phyloP scores from a whole-genome alignment of 371 early-diverging fungal genomes.

The Mucor circinelloides region DNA sequence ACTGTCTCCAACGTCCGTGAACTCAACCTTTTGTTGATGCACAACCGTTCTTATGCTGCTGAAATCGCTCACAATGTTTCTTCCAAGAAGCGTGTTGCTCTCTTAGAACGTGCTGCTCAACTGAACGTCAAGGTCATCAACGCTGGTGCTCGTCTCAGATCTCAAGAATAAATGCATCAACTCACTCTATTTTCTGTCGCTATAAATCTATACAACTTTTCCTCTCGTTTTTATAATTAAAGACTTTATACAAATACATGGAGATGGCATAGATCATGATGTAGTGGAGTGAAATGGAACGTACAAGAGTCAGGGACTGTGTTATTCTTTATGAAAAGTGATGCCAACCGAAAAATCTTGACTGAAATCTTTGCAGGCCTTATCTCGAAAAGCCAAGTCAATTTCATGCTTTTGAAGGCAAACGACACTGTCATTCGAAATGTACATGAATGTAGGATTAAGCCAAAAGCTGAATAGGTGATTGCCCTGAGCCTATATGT shows the following conservation, averaged over 20 bases:
- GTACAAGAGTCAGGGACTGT: not conserved
- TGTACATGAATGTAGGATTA: constrained; percentile 51
- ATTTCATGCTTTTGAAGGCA: constrained; percentile 42
- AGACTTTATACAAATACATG: not conserved
- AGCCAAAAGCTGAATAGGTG: constrained; percentile 40
- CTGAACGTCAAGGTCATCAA: constrained; percentile 98
- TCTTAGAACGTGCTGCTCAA: constrained; percentile 97
- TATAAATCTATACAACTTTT: not conserved
- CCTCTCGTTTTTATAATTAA: not conserved
- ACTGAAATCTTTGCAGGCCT: constrained; percentile 19
- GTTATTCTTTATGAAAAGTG: constrained; percentile 14
- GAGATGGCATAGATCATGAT: not conserved
- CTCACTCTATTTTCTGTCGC: not conserved
- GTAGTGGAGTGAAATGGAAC: too few species aligned
- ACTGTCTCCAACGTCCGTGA: constrained; percentile 94
- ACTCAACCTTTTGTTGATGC: constrained; percentile 97
- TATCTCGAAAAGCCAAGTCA: constrained; percentile 32
- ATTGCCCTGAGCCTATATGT: constrained; percentile 5
- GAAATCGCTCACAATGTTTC: constrained; percentile 99
- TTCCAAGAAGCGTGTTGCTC: constrained; percentile 96
- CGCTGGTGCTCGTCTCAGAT: constrained; percentile 94
- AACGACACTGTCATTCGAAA: constrained; percentile 23
- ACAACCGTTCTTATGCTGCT: constrained; percentile 99
- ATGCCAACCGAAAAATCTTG: constrained; percentile 29
- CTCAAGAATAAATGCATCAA: constrained; percentile 72